Conservation (phyloP, 2,329 filamentous ascomycete genomes). For the Myriosclerotinia curreyana region DNA sequence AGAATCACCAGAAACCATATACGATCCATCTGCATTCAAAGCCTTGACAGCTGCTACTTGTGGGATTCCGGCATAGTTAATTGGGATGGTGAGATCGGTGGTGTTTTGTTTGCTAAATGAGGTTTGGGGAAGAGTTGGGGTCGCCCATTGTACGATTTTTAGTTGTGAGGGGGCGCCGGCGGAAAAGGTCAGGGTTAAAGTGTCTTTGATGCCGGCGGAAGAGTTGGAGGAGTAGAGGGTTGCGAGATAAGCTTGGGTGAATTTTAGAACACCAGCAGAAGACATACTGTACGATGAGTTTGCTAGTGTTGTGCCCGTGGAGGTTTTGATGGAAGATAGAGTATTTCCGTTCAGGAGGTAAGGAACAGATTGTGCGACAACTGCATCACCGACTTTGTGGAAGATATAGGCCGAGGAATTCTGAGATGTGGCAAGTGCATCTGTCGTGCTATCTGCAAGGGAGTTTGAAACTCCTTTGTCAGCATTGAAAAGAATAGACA, state of each 20-base stretch:
- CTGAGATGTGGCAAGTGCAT: conserved; percentile 46
- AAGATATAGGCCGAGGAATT: conserved; percentile 54
- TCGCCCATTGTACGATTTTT: conserved; percentile 52
- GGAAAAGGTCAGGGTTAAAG: conserved; percentile 53
- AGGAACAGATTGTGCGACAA: conserved; percentile 45
- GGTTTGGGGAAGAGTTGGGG: conserved; percentile 39
- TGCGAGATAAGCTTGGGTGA: conserved; percentile 48
- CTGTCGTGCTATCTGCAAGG: conserved; percentile 51
- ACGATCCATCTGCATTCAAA: conserved; percentile 47
- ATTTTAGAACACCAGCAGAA: conserved; percentile 45
- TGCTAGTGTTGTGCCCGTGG: conserved; percentile 41
- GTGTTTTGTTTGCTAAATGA: conserved; percentile 21
- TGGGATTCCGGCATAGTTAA: conserved; percentile 52
- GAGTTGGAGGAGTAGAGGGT: conserved; percentile 45
- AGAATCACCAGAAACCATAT: conserved; percentile 48
- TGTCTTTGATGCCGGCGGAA: conserved; percentile 47
- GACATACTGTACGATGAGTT: conserved; percentile 49
- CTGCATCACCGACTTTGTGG: conserved; percentile 47
- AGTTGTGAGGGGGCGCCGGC: conserved; percentile 48
- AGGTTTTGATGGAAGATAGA: conserved; percentile 44
- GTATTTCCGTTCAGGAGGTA: conserved; percentile 56
- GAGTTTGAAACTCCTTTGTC: conserved; percentile 47
- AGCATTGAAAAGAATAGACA: conserved; percentile 49
- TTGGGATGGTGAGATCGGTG: conserved; percentile 46
- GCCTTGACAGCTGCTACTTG: conserved; percentile 52